Evolutionary conservation across 768 basidiomycete genomes (phyloP), one percentile per base, ranked within the genome.

Genomic region (Boletus insuetus): DNA sequence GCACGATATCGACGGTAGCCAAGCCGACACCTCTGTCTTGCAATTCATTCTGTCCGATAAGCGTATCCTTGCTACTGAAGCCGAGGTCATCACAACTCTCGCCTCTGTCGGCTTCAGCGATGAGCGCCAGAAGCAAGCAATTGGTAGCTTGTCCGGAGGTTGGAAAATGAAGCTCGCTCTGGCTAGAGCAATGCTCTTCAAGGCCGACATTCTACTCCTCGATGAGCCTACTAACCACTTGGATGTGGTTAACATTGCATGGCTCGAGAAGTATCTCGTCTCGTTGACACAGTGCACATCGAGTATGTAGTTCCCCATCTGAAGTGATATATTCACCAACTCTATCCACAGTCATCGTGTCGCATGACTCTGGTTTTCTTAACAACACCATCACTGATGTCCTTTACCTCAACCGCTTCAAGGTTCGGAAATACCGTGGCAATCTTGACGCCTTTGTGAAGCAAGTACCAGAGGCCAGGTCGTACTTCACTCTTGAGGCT

Each of bases 101-200:
- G 83, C 86, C 20, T 89, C 91, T 48, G 95, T 97, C 69, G 95
- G 95, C 59, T 98, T 98, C 83, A 83, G 76, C 59, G 90, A 87
- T 58, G 90, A 86, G 65, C 87, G 94, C 61, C 95, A 97, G 76
- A 78, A 75, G 60, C 81, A 89, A 58, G 75, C 92, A 39, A 97
- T 97, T 61, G 92, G 94, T 60, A 85, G 85, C 55, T 79, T 98
- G 39, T 98, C 95, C 42, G 95, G 95, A 83, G 95, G 95, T 80
- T 97, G 95, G 95, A 98, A 98, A 84, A 98, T 98, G 95, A 98
- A 97, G 83, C 87, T 98, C 59, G 95, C 95, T 39, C 85, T 98
- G 58, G 95, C 95, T 55, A 85, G 95, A 58, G 95, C 95, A 47
- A 96, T 98, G 86, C 82, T 98, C 43, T 98, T 98, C 89, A 91